phyloP scores from a whole-genome alignment of 2,329 filamentous ascomycete genomes.

The Helminthosporium solani region DNA sequence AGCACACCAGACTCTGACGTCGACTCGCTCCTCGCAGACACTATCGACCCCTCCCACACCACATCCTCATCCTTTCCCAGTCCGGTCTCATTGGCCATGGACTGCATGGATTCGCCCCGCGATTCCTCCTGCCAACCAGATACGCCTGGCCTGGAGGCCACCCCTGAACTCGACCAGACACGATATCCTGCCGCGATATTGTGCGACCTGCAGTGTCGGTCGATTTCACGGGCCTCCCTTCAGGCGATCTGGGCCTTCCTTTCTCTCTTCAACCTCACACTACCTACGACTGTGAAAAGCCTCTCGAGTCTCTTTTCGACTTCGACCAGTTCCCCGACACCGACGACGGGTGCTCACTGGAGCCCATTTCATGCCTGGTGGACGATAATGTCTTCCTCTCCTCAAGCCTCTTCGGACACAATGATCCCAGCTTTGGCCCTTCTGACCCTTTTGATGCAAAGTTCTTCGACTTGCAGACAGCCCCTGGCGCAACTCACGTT shows the following conservation, averaged over 20 bases:
- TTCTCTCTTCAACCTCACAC: slow-evolving; percentile 38
- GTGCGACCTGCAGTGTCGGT: slow-evolving; percentile 99
- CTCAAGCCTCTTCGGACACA: slow-evolving; percentile 31
- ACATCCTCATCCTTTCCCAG: slow-evolving; percentile 35
- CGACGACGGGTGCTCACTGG: slow-evolving; percentile 15
- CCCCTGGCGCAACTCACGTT: slow-evolving; percentile 50
- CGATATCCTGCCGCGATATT: slow-evolving; percentile 99
- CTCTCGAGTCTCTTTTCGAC: slow-evolving; percentile 42
- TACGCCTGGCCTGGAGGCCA: slow-evolving; percentile 46
- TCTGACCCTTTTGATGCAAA: slow-evolving; percentile 44
- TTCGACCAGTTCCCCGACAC: slow-evolving; percentile 43
- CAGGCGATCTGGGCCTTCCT: slow-evolving; percentile 39
- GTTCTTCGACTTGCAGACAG: slow-evolving; percentile 47
- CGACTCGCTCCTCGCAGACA: slow-evolving; percentile 22
- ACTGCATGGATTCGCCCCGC: slow-evolving; percentile 43
- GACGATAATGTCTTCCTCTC: slow-evolving; percentile 40
- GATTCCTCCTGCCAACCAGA: slow-evolving; percentile 42
- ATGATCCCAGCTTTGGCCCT: slow-evolving; percentile 26
- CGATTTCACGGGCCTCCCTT: slow-evolving; percentile 51
- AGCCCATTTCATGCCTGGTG: slow-evolving; percentile 32
- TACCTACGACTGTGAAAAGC: slow-evolving; percentile 41
- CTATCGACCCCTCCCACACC: slow-evolving; percentile 40
- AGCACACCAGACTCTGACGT: slow-evolving; percentile 24
- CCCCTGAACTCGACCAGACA: slow-evolving; percentile 80
- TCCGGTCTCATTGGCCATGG: slow-evolving; percentile 41